Conservation (phyloP, 2,329 filamentous ascomycete genomes). For the Dactylonectria estremocensis region DNA sequence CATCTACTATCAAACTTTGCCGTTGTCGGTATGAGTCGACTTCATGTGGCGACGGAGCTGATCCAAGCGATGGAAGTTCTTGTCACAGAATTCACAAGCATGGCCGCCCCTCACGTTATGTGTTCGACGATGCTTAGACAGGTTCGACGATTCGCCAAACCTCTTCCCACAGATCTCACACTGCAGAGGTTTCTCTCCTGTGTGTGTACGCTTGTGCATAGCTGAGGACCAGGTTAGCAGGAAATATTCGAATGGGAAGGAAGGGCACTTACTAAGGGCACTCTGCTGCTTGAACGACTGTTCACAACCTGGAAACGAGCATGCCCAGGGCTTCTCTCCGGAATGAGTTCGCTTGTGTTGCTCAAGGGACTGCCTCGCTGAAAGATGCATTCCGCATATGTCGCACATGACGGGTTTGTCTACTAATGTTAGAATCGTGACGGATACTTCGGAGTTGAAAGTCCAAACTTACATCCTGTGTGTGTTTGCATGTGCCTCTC, state of each 20-base stretch:
- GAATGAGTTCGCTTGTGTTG: conserved; percentile 79
- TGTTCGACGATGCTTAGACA: conserved; percentile 76
- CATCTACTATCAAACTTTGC: neutral
- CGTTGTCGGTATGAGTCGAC: conserved; percentile 48
- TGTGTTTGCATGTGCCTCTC: conserved; percentile 77
- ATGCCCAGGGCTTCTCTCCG: conserved; percentile 75
- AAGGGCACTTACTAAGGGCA: conserved; percentile 69
- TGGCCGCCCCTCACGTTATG: conserved; percentile 69
- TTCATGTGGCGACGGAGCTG: conserved; percentile 70
- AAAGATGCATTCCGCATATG: conserved; percentile 71
- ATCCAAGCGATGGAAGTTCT: conserved; percentile 72
- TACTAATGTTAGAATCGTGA: conserved; percentile 48
- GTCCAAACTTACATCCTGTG: conserved; percentile 69
- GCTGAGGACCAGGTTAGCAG: conserved; percentile 57
- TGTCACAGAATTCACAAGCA: conserved; percentile 68
- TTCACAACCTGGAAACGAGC: conserved; percentile 63
- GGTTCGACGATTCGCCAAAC: conserved; percentile 77
- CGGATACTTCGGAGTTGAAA: conserved; percentile 20
- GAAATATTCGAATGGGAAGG: conserved; percentile 2
- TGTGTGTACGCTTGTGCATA: conserved; percentile 78
- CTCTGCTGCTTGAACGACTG: conserved; percentile 78
- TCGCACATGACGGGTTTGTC: conserved; percentile 73
- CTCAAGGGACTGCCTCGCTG: conserved; percentile 77
- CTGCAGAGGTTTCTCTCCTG: conserved; percentile 73
- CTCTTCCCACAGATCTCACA: conserved; percentile 72